Evolutionary conservation across 2,329 filamentous ascomycete genomes (phyloP), one percentile per base, ranked within the genome.

Genomic region (Sporothrix pallida): DNA sequence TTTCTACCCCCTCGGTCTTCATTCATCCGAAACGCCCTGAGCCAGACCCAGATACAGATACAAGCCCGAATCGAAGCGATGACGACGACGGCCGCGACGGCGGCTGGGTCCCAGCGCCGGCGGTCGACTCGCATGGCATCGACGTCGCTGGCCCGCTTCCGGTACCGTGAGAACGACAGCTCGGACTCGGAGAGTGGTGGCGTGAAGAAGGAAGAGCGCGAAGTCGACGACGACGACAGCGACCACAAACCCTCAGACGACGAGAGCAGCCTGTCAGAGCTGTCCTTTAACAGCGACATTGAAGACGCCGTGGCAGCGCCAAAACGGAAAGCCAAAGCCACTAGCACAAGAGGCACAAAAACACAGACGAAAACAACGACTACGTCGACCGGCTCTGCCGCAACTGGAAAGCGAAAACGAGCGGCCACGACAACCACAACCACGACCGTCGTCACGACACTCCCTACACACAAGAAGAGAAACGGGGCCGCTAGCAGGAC

Each of bases 321-420:
- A 7, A 37, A 63, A 7, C 58, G 44, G n/a, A n/a, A 72, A n/a
- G 44, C 74, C 56, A 37, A 37, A 6, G 31, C 31, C 31, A 37
- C 31, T 7, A 37, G 31, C 31, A 72, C 46, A 70, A 65, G 8
- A 52, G 13, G 46, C 3, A 7, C n/a, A 26, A 46, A 54, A 6
- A 50, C n/a, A 26, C 52, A 56, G 6, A 50, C 46, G 17, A 60
- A 15, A 20, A 37, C 37, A 4, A 37, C 17, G 3, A 52, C 50
- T 23, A 52, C 48, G n/a, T 42, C 58, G 9, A 23, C n/a, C 6
- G 63, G 65, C 9, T 31, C 70, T 13, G 12, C 71, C 15, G 50
- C 71, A 4, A 75, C 77, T 70, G 80, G 78, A 71, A 80, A 79
- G 79, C 82, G 78, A 75, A 81, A 77, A 76, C 79, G 74, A 72